Base-by-base conservation (phyloP, 495 filamentous ascomycete genomes). In the Clavariopsis aquatica region DNA sequence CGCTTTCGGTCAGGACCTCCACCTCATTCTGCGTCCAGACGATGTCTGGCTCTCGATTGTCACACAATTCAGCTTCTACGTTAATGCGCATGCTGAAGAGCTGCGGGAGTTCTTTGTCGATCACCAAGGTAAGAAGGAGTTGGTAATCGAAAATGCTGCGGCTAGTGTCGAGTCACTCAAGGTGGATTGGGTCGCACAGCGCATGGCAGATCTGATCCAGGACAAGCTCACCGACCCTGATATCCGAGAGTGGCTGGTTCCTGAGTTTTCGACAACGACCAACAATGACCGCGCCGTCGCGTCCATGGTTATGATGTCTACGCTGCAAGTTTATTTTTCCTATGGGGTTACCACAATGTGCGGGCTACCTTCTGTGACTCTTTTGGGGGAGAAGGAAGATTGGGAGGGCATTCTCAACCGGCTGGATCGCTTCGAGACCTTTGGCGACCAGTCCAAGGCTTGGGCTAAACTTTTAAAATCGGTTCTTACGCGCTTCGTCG, bases 301-400 rank as follows among this genome's bases (percentile, higher is more conserved):
- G 1, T 58, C 73, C 1, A 65, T 80, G 23, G 19, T 78, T 13
- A 76, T 82, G 74, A 81, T 79, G 80, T 76, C 73, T 1, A 69
- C 71, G 0, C 41, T 78, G 52, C 76, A 81, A 51, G 70, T 71
- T 8, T 81, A 78, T 61, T 81, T 81, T 58, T 29, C 7, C 1
- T 81, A 73, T 47, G 60, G 22, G n/a, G 58, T 46, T 19, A 7
- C 1, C 4, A 12, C 67, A 0, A 12, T 3, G 1, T 84, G 82
- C 58, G 81, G 81, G 0, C 68, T 85, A 6, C 80, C 83, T 15
- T 76, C 75, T 1, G 79, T 83, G 8, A 84, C 81, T 1, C 65
- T 84, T 10, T 69, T 81, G 0, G 82, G 82, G 19, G 68, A 74
- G 27, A 57, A 64, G 27, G 56, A 62, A 3, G 82, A 83, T 66